phyloP scores from a whole-genome alignment of 116 monocot species.

The Papilionanthe hybrid region DNA sequence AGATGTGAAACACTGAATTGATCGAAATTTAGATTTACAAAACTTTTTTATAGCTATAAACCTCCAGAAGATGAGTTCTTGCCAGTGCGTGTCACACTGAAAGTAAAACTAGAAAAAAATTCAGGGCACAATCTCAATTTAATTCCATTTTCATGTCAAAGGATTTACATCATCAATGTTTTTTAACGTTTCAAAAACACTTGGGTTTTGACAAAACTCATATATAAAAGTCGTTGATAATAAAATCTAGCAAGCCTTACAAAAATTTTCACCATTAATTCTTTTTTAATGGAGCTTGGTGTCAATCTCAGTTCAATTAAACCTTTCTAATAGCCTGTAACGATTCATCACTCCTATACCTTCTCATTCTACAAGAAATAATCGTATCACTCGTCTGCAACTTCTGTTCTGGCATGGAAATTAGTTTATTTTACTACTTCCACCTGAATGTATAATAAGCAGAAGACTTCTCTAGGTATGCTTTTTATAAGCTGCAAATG shows the following conservation, averaged over 20 bases:
- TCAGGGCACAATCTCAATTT: background rate
- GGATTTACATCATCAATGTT: background rate
- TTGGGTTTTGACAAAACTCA: background rate
- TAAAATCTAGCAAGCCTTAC: background rate
- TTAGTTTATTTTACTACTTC: background rate
- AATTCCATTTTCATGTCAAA: constrained; percentile 4
- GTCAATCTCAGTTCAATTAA: background rate
- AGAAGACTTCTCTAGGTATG: no score
- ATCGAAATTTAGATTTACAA: background rate
- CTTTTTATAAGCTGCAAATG: background rate
- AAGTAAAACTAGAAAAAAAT: background rate
- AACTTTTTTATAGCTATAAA: background rate
- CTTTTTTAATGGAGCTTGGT: background rate
- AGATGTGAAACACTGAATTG: background rate
- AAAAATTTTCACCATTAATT: background rate
- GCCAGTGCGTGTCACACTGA: background rate
- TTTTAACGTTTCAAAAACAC: background rate
- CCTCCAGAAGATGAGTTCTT: background rate
- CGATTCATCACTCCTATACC: background rate
- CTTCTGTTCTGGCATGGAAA: background rate
- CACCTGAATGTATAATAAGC: background rate
- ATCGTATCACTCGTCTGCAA: no score
- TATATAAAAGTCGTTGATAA: background rate
- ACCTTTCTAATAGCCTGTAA: background rate
- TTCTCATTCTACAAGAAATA: background rate